phyloP scores from a whole-genome alignment of 768 basidiomycete species.

The Russula sp. region DNA sequence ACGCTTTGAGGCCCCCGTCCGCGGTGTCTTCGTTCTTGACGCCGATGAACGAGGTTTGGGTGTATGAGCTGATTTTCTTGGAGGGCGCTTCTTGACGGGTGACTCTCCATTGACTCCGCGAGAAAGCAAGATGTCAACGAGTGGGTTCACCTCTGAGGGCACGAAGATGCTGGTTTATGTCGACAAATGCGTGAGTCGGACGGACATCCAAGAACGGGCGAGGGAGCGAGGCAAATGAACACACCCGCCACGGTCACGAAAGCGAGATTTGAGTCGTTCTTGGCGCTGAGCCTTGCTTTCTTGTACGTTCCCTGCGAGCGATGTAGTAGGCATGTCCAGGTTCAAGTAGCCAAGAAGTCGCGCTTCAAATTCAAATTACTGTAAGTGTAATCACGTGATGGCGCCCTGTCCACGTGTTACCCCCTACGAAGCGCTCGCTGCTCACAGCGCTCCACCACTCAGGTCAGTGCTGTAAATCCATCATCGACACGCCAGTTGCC shows the following conservation, averaged over 20 bases:
- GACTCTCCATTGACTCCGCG: slow-evolving; percentile 49
- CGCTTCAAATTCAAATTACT: neutral
- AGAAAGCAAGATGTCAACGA: slow-evolving; percentile 53
- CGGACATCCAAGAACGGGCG: neutral
- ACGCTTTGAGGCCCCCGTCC: neutral
- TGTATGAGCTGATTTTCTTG: slow-evolving; percentile 1
- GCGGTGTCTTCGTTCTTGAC: slow-evolving; percentile 6
- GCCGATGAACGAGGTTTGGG: neutral
- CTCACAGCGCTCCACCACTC: too few species aligned
- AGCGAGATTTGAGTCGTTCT: slow-evolving; percentile 61
- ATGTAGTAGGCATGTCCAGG: neutral
- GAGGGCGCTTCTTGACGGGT: slow-evolving; percentile 38
- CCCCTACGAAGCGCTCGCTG: neutral
- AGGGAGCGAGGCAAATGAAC: slow-evolving; percentile 14
- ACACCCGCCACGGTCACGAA: slow-evolving; percentile 53
- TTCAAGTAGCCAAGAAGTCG: neutral
- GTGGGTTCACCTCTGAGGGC: slow-evolving; percentile 48
- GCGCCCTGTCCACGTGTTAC: neutral
- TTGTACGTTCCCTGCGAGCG: slow-evolving; percentile 42
- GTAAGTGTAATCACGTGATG: slow-evolving; percentile 10
- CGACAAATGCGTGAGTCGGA: neutral
- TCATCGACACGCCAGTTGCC: too few species aligned
- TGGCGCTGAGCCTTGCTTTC: slow-evolving; percentile 60
- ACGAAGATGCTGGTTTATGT: slow-evolving; percentile 47
- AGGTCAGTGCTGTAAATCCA: too few species aligned